A percentile compares a stretch with the other conserved stretches of the same genome.
phyloP scores from a whole-genome alignment of 164 flowering plant genomes.

The Platanus orientalis region DNA sequence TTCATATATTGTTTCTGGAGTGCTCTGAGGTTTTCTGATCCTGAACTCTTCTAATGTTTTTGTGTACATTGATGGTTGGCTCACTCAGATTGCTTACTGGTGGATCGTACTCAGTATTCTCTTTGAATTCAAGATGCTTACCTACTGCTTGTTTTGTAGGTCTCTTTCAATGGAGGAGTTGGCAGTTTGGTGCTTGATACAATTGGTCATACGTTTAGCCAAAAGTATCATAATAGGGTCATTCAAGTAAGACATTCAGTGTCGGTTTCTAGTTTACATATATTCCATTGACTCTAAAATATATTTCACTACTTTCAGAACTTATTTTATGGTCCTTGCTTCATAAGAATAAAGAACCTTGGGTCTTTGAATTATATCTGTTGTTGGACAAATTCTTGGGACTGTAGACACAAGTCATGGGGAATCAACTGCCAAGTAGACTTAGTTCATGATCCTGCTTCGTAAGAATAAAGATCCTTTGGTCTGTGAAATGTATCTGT shows the following conservation, averaged over 20 bases:
- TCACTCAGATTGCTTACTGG: background rate
- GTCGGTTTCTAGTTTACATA: background rate
- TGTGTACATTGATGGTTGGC: background rate
- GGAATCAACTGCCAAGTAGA: too few species aligned
- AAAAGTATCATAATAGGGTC: conserved; percentile 75
- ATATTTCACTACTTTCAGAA: background rate
- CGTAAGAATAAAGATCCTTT: background rate
- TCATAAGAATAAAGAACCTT: background rate
- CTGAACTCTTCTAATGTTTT: background rate
- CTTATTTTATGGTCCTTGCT: background rate
- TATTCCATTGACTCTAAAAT: too few species aligned
- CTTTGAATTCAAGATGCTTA: background rate
- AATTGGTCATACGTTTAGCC: conserved; percentile 68
- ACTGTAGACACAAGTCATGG: too few species aligned
- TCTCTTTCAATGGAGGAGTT: conserved; percentile 69
- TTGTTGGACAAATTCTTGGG: background rate
- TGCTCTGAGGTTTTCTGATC: background rate
- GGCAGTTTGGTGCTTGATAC: conserved; percentile 77
- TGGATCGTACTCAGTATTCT: background rate
- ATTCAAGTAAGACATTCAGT: conserved; percentile 49
- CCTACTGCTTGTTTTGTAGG: conserved; percentile 28
- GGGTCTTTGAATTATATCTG: background rate
- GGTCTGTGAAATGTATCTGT: background rate
- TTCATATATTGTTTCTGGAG: too few species aligned
- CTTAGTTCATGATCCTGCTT: background rate